A percentile compares a stretch with the other conserved stretches of the same genome.
These are phyloP conservation scores for Biscogniauxia marginata DNA, from an alignment of 2,329 filamentous ascomycete genomes.

Conservation along the genomic window DNA sequence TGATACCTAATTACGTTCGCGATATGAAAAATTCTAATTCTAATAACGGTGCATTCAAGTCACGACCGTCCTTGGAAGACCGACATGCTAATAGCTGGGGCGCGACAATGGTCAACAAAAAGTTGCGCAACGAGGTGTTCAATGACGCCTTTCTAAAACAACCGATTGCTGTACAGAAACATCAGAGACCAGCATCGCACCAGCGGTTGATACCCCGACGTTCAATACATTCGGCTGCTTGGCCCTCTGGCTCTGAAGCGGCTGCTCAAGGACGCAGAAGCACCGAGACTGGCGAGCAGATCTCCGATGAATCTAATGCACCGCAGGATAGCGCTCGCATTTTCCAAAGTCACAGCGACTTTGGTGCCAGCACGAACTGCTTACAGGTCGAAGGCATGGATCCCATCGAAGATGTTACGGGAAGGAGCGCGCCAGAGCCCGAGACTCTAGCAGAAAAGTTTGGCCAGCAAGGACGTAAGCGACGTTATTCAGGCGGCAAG, in stretches of 20 bases:
- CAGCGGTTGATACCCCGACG: slow-evolving; percentile 63
- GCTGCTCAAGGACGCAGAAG: slow-evolving; percentile 12
- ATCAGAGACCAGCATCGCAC: slow-evolving; percentile 61
- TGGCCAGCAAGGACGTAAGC: slow-evolving; percentile 50
- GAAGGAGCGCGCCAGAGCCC: slow-evolving; percentile 64
- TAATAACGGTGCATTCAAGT: slow-evolving; percentile 9
- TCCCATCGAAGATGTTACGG: slow-evolving; percentile 55
- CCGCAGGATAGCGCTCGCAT: slow-evolving; percentile 23
- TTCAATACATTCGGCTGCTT: slow-evolving; percentile 42
- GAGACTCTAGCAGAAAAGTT: slow-evolving; percentile 50
- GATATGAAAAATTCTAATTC: slow-evolving; percentile 16
- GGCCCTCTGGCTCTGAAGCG: slow-evolving; percentile 44
- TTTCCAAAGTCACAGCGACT: slow-evolving; percentile 36
- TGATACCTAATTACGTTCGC: slow-evolving; percentile 20
- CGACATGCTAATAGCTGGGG: slow-evolving; percentile 73
- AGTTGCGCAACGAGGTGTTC: slow-evolving; percentile 85
- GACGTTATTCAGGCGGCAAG: slow-evolving; percentile 85
- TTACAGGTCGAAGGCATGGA: slow-evolving; percentile 36
- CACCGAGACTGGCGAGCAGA: slow-evolving; percentile 2
- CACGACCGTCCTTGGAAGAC: slow-evolving; percentile 49
- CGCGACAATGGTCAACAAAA: slow-evolving; percentile 85
- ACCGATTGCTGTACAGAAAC: slow-evolving; percentile 75
- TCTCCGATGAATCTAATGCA: slow-evolving; percentile 17
- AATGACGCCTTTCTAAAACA: slow-evolving; percentile 88
- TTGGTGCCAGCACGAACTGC: slow-evolving; percentile 28